A percentile compares a stretch with the other conserved stretches of the same genome.
Conservation (phyloP, 169 alveolate species). For the Eimeria necatrix region DNA sequence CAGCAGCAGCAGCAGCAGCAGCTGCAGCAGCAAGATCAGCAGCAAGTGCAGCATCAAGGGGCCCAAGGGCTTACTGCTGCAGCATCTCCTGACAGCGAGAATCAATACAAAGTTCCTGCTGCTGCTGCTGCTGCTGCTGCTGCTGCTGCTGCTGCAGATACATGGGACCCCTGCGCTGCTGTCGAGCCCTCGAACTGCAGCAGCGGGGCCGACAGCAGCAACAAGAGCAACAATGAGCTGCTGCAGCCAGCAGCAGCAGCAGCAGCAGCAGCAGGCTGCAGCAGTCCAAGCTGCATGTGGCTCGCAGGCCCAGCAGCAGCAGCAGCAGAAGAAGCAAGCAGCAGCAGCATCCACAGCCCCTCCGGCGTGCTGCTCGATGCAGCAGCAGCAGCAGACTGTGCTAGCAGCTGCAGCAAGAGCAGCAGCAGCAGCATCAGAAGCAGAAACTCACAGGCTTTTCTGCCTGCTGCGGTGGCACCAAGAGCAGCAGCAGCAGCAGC, state of each 20-base stretch:
- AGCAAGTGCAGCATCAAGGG: background rate
- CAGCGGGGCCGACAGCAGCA: background rate
- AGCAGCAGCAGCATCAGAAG: background rate
- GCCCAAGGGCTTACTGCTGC: background rate
- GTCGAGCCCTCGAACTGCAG: background rate
- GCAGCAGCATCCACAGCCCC: background rate
- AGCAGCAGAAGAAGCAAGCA: background rate
- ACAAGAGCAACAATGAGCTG: background rate
- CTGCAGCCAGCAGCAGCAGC: background rate
- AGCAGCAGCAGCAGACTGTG: background rate
- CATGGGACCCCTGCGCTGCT: background rate
- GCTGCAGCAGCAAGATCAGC: background rate
- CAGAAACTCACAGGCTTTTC: background rate
- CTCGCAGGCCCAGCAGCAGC: background rate
- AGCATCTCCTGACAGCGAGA: background rate
- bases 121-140: slow-evolving; percentile 3
- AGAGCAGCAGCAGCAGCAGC: no score
- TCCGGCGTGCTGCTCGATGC: background rate
- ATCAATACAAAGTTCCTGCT: background rate
- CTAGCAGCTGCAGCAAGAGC: no score
- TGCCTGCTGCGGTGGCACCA: no score
- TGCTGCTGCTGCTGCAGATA: background rate
- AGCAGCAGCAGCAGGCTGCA: background rate
- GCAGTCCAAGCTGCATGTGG: no score
- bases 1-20: no score